Conservation (phyloP, 495 filamentous ascomycete species). For the Bacidia gigantensis region DNA sequence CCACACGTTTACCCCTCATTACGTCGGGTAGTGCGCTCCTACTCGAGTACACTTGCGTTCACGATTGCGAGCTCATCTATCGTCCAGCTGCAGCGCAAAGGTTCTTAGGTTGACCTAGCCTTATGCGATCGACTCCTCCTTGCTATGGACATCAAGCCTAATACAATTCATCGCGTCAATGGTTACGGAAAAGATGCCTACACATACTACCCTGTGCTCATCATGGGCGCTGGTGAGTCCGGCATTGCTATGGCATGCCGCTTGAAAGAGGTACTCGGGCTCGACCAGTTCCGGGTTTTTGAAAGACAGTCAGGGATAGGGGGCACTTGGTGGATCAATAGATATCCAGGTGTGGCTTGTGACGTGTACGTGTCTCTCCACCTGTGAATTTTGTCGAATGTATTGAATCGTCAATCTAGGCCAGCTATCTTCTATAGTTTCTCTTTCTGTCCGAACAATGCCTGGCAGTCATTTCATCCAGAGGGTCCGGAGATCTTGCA, state of each 20-base stretch:
- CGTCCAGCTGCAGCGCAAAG: too few relatives aligned
- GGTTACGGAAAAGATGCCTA: slow-evolving; percentile 36
- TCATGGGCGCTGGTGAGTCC: slow-evolving; percentile 50
- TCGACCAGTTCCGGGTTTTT: slow-evolving; percentile 52
- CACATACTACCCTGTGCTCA: slow-evolving; percentile 41
- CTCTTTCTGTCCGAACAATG: slow-evolving; percentile 44
- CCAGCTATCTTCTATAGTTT: slow-evolving; percentile 49
- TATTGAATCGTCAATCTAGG: slow-evolving; percentile 15
- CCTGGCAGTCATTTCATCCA: slow-evolving; percentile 44
- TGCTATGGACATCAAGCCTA: slow-evolving; percentile 8
- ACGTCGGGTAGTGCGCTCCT: too few relatives aligned
- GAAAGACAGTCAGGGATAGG: slow-evolving; percentile 47
- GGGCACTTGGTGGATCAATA: slow-evolving; percentile 56
- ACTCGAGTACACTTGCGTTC: too few relatives aligned
- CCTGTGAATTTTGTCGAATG: too few relatives aligned
- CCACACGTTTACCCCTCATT: too few relatives aligned
- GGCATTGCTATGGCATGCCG: slow-evolving; percentile 53
- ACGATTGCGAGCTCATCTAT: too few relatives aligned
- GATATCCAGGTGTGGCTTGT: slow-evolving; percentile 51
- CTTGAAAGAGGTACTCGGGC: slow-evolving; percentile 43
- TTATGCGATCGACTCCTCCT: background rate
- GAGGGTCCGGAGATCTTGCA: slow-evolving; percentile 39
- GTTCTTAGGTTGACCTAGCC: too few relatives aligned
- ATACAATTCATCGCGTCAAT: slow-evolving; percentile 32
- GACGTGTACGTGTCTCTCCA: slow-evolving; percentile 32